Base-by-base conservation (phyloP, 495 filamentous ascomycete genomes). In the Penicillium ochrochloron region DNA sequence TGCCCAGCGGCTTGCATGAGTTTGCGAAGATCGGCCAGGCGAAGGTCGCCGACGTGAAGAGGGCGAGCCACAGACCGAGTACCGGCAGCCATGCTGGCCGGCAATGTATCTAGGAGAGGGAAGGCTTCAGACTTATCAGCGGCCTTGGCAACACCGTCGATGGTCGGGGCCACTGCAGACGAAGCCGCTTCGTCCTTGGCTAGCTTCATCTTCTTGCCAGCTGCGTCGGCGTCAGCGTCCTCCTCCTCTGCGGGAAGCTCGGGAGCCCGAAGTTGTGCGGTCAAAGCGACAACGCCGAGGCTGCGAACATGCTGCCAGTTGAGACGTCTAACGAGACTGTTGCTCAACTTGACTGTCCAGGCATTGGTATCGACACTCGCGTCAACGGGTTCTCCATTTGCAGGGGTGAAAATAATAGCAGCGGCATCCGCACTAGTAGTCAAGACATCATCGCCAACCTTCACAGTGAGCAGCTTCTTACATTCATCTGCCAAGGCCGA, bases 281-380 rank as follows among this genome's bases (percentile, higher is more conserved):
- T 94, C 42, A 97, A 78, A 8, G 92, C 93, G 31, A 96, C 94
- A 46, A 99, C 91, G 42, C 92, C 92, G 8, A 98, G 80, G 7
- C 89, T 93, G 65, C 89, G 85, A 54, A 98, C 92, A 58, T 93
- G 92, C 81, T 98, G 96, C 95, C 96, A 98, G 71, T 91, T 92
- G 25, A 99, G 80, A 27, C 89, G 86, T 68, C 90, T 89, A 34
- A 95, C 89, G 29, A 99, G 86, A 44, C 84, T 79, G 62, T 93
- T 91, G 60, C 90, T 92, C 33, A 99, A 83, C 70, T 92, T 97
- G 55, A 98, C 90, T 31, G 90, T 89, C 95, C 95, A 99, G 25
- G 95, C 94, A 73, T 97, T 98, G 8, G 94, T 98, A 69, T 99
- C 95, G 41, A 98, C 94, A 67, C 93, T 97, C 15, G 94, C 95